Evolutionary conservation across 345 rosid genomes (phyloP).

Genomic region (Salix arbutifolia): DNA sequence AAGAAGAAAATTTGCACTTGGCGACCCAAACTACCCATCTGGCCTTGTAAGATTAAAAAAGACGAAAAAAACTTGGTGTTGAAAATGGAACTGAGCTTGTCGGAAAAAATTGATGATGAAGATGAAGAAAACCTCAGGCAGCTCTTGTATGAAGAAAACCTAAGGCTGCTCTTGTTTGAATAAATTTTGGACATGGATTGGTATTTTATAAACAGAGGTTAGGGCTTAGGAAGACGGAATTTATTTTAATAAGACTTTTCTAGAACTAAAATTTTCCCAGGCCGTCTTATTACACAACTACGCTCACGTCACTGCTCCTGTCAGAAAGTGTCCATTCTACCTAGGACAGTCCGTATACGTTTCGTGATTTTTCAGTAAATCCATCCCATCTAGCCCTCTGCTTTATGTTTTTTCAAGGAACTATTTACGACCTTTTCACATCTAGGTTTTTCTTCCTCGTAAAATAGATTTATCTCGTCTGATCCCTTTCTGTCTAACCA

Average conservation of each 20-base stretch:
- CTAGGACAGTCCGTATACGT: no score
- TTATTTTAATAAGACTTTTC: no score
- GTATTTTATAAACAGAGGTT: not conserved
- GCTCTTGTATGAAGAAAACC: not conserved
- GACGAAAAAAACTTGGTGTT: not conserved
- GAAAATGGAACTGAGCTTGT: not conserved
- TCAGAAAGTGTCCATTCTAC: not conserved
- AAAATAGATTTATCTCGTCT: no score
- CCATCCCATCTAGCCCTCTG: no score
- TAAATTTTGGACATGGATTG: not conserved
- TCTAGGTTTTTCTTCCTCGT: no score
- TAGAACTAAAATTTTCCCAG: not conserved
- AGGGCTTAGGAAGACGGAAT: not conserved
- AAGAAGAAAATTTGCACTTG: slow-evolving; percentile 40
- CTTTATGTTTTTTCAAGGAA: no score
- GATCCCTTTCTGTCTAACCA: no score
- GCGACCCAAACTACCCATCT: slow-evolving; percentile 19
- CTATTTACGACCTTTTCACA: no score
- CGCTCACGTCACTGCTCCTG: not conserved
- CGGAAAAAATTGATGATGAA: not conserved
- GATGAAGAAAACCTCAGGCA: not conserved
- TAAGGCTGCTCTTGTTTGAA: not conserved
- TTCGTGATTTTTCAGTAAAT: no score
- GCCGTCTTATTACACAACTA: no score
- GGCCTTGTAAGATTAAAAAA: not conserved